Conservation (phyloP, 768 basidiomycete species). For the Harrya chromipes region DNA sequence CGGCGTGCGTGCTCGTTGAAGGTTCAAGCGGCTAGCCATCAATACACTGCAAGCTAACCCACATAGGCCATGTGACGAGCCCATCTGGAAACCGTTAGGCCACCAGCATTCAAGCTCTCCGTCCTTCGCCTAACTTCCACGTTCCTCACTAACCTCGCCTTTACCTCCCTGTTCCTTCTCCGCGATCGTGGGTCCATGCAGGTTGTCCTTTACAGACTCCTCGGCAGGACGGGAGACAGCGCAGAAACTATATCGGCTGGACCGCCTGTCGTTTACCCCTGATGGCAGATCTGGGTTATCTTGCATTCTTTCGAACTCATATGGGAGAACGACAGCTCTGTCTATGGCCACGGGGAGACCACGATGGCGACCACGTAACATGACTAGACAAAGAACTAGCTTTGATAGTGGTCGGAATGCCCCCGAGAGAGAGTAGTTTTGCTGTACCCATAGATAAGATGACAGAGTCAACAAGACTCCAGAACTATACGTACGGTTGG, state of each 20-base stretch:
- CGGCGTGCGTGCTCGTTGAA: too few relatives aligned
- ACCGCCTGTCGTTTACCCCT: constrained; percentile 11
- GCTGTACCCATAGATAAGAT: constrained; percentile 39
- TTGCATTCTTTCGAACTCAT: constrained; percentile 46
- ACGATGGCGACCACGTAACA: constrained; percentile 92
- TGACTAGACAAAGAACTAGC: constrained; percentile 80
- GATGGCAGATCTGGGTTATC: constrained; percentile 10
- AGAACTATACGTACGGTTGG: constrained; percentile 53
- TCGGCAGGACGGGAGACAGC: neutral
- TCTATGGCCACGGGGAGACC: constrained; percentile 87
- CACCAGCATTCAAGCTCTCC: neutral
- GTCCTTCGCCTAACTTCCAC: neutral
- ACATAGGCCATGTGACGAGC: too few relatives aligned
- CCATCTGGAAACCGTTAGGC: too few relatives aligned
- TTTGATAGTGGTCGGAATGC: constrained; percentile 80
- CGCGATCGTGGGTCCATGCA: neutral
- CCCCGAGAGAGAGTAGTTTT: constrained; percentile 79
- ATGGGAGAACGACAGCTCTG: constrained; percentile 79
- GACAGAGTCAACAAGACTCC: neutral
- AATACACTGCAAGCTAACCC: too few relatives aligned
- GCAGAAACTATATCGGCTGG: constrained; percentile 2
- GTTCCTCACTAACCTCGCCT: neutral
- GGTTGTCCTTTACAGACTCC: neutral
- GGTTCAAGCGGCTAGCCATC: too few relatives aligned
- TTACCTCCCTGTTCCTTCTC: neutral